These are phyloP conservation scores for Liriodendron chinense DNA, from an alignment of 164 flowering plant genomes.

Conservation along the genomic window DNA sequence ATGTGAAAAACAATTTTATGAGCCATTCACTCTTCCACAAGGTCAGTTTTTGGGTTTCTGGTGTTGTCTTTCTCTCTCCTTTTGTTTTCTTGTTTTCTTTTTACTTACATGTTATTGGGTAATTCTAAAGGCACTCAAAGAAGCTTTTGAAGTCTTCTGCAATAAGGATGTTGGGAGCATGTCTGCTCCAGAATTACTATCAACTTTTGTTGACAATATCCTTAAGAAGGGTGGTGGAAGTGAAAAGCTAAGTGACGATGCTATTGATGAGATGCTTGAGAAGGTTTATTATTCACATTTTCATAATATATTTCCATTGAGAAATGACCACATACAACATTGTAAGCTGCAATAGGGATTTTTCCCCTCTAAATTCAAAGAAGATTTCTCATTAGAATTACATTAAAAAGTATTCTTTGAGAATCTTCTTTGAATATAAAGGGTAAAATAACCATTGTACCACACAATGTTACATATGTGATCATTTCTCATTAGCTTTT, in stretches of 20 bases:
- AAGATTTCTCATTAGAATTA: no score
- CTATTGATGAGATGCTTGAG: background rate
- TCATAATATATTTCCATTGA: no score
- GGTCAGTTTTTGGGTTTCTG: conserved; percentile 32
- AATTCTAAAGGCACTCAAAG: conserved; percentile 57
- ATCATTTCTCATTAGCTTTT: background rate
- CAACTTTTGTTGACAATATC: background rate
- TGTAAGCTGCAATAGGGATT: no score
- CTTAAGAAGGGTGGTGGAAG: background rate
- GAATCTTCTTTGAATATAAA: background rate
- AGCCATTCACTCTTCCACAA: conserved; percentile 81
- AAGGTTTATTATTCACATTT: no score
- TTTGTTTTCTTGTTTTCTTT: conserved; percentile 1
- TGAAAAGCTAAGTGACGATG: background rate
- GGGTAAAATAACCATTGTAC: background rate
- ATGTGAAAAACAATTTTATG: conserved; percentile 60
- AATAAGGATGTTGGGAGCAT: conserved; percentile 80
- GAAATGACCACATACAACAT: no score
- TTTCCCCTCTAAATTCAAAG: no score
- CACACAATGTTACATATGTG: no score
- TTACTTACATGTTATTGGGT: background rate
- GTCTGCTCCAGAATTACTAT: background rate
- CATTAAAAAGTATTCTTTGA: no score
- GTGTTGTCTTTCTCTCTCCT: background rate
- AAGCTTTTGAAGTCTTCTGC: conserved; percentile 75